These are phyloP conservation scores for Volutella citrinella DNA, from an alignment of 2,329 filamentous ascomycete genomes.

Conservation along the genomic window DNA sequence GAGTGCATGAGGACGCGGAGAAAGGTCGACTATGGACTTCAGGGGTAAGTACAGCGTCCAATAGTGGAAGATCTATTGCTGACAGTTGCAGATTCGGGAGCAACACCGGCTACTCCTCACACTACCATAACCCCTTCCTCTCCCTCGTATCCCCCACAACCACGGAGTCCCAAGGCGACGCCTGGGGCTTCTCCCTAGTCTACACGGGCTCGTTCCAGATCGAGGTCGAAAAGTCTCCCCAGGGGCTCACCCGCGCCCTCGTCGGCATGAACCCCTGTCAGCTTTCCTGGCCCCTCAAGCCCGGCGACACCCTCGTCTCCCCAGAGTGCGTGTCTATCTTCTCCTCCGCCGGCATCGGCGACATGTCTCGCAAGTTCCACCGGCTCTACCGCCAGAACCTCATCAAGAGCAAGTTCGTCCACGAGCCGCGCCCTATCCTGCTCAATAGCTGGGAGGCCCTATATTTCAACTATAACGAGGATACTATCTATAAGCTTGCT, in stretches of 20 bases:
- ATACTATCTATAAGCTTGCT: conserved; percentile 52
- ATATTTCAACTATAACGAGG: conserved; percentile 55
- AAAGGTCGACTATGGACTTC: conserved; percentile 53
- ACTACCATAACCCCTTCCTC: conserved; percentile 64
- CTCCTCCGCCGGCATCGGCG: conserved; percentile 55
- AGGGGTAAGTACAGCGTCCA: conserved; percentile 39
- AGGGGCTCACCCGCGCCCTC: conserved; percentile 58
- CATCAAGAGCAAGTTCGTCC: conserved; percentile 53
- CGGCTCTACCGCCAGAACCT: conserved; percentile 60
- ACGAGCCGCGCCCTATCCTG: conserved; percentile 49
- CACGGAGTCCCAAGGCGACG: conserved; percentile 59
- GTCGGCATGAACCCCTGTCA: conserved; percentile 61
- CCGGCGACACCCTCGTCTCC: conserved; percentile 56
- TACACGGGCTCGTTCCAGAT: conserved; percentile 63
- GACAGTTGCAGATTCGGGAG: conserved; percentile 51
- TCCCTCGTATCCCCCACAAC: conserved; percentile 53
- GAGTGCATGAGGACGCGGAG: conserved; percentile 54
- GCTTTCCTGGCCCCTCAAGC: conserved; percentile 53
- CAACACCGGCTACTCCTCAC: conserved; percentile 59
- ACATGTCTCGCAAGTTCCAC: conserved; percentile 61
- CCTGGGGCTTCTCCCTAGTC: conserved; percentile 63
- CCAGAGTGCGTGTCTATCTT: conserved; percentile 63
- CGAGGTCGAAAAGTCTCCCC: conserved; percentile 60
- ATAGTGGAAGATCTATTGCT: not conserved
- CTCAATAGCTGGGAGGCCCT: conserved; percentile 67